Evolutionary conservation across 2,329 filamentous ascomycete genomes (phyloP), one percentile per base, ranked within the genome.

Genomic region (Apiospora malaysiana): DNA sequence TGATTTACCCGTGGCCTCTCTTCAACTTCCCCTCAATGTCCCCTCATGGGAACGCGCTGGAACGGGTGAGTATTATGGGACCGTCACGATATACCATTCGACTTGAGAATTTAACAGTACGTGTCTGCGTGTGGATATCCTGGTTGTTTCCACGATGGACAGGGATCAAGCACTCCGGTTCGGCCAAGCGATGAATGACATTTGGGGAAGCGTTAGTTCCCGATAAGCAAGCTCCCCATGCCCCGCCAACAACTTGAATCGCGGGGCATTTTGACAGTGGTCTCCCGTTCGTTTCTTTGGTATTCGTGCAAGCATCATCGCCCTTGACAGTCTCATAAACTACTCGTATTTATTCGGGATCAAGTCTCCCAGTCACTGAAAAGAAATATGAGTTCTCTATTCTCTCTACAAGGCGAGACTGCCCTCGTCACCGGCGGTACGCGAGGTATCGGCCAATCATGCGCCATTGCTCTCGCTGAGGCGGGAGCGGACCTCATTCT

Each of bases 401-500:
- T 90, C 79, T 88, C 87, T 2, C 84, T 90, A 46, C 78, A 86
- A 71, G 86, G 85, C 76, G 86, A 89, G 73, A 89, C 87, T 0
- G 88, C 87, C 71, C 82, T 90, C 71, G 76, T 90, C 72, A 90
- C 88, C 0, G 88, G 88, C 70, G 86, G 84, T 70, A 89, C 88
- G 1, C 83, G 88, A 14, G 88, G 88, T 74, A 90, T 90, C 71
- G 88, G 88, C 51, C 85, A 88, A 72, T 82, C 87, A 21, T 85
- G 89, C 18, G 88, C 88, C 46, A 78, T 90, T 71, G 88, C 83
- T 23, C 84, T 90, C 27, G 88, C 88, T 70, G 88, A 89, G 77
- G 88, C 87, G 69, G 88, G 88, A 42, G 87, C 87, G 69, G 86
- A 90, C 76, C 80, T 89, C 70, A 79, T 90, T 63, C 81, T 89